Evolutionary conservation across 2,329 filamentous ascomycete species (phyloP), one percentile per base, ranked within the genome.

Genomic region (Penicillium sp.): DNA sequence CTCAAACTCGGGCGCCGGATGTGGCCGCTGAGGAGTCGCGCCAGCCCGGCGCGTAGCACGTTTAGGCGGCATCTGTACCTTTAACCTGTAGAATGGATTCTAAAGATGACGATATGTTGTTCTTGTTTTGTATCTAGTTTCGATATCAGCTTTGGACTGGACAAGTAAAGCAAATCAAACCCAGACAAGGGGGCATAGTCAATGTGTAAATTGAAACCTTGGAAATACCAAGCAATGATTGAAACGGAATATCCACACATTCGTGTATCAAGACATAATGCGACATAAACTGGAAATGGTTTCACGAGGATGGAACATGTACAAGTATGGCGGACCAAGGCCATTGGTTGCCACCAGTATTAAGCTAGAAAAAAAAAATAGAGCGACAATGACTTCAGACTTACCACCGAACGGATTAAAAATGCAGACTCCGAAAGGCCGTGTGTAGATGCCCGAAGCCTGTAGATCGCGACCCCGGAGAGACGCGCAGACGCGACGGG

Each of bases 1-100:
- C 29, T 55, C 35, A 19, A 42, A 55, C 13, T 49, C 53, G 7
- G 53, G 29, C 1, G 38, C 40, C 7, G 45, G 13, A 37, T 15
- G 49, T 51, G 49, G 35, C 13, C 54, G 21, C 29, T 27, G 15
- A 48, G 55, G 55, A 23, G 55, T 51, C 35, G 63, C 62, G 17
- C 53, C 42, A 42, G 62, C 63, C 47, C 66, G 61, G 38, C 51
- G 62, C 41, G 61, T 48, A 35, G 62, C 52, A 51, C 64, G 63
- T 59, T 66, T 73, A 27, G 67, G 62, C 51, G 71, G 64, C 69
- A 71, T 71, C n/a, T 60, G 38, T 19, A 17, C 13, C 31, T 42
- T 27, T 49, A 15, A 13, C 17, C n/a, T n/a, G 12, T 27, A 29
- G 31, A 23, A 5, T 42, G 2, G 21, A 40, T 29, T 40, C 13